Percentiles rank a stretch among this genome's conserved stretches.
phyloP scores from a whole-genome alignment of 2,329 filamentous ascomycete species.

The Trichoderma sp. region DNA sequence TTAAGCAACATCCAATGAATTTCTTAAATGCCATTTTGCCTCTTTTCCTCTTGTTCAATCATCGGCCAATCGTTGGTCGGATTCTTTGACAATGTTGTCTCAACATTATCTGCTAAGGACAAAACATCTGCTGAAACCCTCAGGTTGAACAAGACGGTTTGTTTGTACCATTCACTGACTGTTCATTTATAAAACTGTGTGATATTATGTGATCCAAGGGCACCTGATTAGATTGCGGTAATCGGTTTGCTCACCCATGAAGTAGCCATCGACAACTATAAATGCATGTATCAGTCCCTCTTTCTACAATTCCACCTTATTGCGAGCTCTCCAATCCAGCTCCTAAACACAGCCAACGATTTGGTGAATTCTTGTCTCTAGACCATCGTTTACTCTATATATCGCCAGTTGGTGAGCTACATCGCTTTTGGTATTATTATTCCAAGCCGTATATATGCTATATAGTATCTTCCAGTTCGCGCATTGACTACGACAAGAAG shows the following conservation, averaged over 20 bases:
- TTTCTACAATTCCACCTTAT: background rate
- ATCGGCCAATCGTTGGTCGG: background rate
- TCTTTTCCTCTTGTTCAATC: background rate
- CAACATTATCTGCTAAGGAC: background rate
- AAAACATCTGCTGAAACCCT: background rate
- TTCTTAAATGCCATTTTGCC: background rate
- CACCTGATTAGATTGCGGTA: background rate
- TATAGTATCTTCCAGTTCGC: background rate
- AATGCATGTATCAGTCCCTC: background rate
- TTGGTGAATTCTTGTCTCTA: background rate
- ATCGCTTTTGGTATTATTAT: background rate
- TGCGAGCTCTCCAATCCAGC: background rate
- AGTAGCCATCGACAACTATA: background rate
- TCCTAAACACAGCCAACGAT: background rate
- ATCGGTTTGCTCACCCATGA: background rate
- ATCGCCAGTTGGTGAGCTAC: background rate
- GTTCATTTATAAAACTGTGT: background rate
- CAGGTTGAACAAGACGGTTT: background rate
- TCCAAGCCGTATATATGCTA: background rate
- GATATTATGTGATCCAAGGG: background rate
- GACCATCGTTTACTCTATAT: background rate
- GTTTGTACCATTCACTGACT: background rate
- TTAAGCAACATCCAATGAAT: background rate
- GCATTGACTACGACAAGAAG: background rate
- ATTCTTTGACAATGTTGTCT: background rate